These are phyloP conservation scores for Starmerella apis DNA, from an alignment of 805 yeast genomes.

Conservation along the genomic window DNA sequence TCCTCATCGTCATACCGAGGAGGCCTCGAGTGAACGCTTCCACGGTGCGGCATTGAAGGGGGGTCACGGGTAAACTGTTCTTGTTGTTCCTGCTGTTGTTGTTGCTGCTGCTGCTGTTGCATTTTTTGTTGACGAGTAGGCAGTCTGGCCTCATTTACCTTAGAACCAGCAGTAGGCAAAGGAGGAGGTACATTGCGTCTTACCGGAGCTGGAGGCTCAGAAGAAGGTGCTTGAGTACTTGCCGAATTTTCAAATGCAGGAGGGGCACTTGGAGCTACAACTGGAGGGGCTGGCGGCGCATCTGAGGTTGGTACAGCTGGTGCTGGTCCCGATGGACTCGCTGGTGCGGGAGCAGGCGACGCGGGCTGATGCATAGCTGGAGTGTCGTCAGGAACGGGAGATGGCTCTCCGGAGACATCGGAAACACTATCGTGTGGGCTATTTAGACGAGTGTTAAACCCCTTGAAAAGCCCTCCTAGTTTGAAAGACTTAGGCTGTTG, in stretches of 20 bases:
- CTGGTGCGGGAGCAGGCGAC: slow-evolving; percentile 7
- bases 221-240: slow-evolving; percentile 1
- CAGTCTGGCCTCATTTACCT: slow-evolving; percentile 17
- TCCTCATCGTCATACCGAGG: slow-evolving; percentile 2
- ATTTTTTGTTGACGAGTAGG: slow-evolving; percentile 11
- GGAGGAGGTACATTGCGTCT: slow-evolving; percentile 23
- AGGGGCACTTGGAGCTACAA: slow-evolving; percentile 7
- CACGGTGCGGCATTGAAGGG: neutral
- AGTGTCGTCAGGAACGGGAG: slow-evolving; percentile 22
- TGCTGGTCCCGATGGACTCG: slow-evolving; percentile 8
- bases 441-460: neutral
- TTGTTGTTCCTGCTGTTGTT: neutral
- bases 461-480: slow-evolving; percentile 18
- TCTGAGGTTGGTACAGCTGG: slow-evolving; percentile 11
- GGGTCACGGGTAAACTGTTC: neutral
- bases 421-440: slow-evolving; percentile 6
- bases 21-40: neutral
- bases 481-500: slow-evolving; percentile 4
- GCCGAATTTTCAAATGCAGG: slow-evolving; percentile 17
- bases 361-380: slow-evolving; percentile 10
- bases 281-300: slow-evolving; percentile 11
- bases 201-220: slow-evolving; percentile 10
- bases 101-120: slow-evolving; percentile 6
- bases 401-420: slow-evolving; percentile 11
- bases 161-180: slow-evolving; percentile 15